Evolutionary conservation across 2,329 filamentous ascomycete species (phyloP).

Genomic region (Leptosphaerulina australis): DNA sequence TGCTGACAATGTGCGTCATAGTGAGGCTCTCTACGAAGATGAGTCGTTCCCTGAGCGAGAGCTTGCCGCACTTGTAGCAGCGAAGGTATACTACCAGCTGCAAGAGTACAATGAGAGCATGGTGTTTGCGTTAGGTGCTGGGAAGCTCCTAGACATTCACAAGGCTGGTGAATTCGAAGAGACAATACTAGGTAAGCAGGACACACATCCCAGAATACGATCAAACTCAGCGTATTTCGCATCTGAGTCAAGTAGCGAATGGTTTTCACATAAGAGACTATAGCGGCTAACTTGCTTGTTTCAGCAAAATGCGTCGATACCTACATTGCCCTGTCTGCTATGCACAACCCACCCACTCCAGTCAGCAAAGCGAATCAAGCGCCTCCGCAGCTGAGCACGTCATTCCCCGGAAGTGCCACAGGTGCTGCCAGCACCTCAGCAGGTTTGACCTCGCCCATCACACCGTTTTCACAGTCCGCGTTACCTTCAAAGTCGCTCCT

Average conservation of each 20-base stretch:
- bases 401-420: constrained; percentile 71
- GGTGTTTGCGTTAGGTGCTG: constrained; percentile 93
- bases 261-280: background rate
- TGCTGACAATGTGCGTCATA: constrained; percentile 53
- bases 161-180: constrained; percentile 94
- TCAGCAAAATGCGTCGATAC: constrained; percentile 92
- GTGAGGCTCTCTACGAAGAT: constrained; percentile 97
- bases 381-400: constrained; percentile 75
- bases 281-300: constrained; percentile 23
- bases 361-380: constrained; percentile 56
- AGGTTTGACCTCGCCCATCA: constrained; percentile 81
- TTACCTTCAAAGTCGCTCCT: constrained; percentile 92
- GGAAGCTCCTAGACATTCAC: constrained; percentile 93
- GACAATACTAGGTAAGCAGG: constrained; percentile 80
- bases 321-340: constrained; percentile 81
- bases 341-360: constrained; percentile 60
- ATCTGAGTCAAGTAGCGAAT: background rate
- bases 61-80: constrained; percentile 89
- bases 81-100: constrained; percentile 98
- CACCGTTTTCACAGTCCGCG: constrained; percentile 92
- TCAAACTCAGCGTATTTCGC: background rate
- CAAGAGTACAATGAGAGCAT: constrained; percentile 99
- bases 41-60: constrained; percentile 91
- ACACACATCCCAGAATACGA: constrained; percentile 5
- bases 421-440: constrained; percentile 71